phyloP scores from a whole-genome alignment of 768 basidiomycete genomes.

The Trametopsis cervina region DNA sequence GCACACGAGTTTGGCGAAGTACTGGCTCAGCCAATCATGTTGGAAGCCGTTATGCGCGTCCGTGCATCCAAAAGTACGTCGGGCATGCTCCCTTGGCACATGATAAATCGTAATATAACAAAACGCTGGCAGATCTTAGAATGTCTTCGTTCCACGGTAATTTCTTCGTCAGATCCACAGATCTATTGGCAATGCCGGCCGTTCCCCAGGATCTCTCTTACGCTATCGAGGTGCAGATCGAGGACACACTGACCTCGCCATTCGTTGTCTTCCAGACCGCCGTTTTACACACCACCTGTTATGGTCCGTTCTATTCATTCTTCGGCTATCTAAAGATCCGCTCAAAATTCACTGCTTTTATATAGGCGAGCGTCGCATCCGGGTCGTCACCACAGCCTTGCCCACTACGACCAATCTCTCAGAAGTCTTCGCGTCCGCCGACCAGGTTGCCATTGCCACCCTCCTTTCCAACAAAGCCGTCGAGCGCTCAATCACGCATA shows the following conservation, averaged over 20 bases:
- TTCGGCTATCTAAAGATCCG: neutral
- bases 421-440: constrained; percentile 51
- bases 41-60: constrained; percentile 97
- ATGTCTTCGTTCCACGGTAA: constrained; percentile 99
- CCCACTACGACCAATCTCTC: constrained; percentile 52
- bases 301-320: constrained; percentile 39
- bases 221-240: constrained; percentile 91
- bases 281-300: constrained; percentile 90
- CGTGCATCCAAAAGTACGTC: constrained; percentile 85
- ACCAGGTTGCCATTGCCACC: constrained; percentile 47
- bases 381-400: constrained; percentile 52
- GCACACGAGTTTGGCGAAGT: constrained; percentile 96
- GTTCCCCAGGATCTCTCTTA: constrained; percentile 97
- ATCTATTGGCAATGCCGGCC: constrained; percentile 90
- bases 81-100: neutral
- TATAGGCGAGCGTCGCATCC: constrained; percentile 47
- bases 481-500: constrained; percentile 43
- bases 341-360: neutral
- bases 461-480: constrained; percentile 55
- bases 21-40: constrained; percentile 87
- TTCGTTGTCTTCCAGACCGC: constrained; percentile 95
- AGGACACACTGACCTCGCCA: constrained; percentile 85
- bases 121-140: constrained; percentile 53
- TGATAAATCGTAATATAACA: neutral
- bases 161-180: constrained; percentile 97